Evolutionary conservation across 106 monocot genomes (phyloP), one percentile per base, ranked within the genome.

Genomic region (Cymbidium sinense): DNA sequence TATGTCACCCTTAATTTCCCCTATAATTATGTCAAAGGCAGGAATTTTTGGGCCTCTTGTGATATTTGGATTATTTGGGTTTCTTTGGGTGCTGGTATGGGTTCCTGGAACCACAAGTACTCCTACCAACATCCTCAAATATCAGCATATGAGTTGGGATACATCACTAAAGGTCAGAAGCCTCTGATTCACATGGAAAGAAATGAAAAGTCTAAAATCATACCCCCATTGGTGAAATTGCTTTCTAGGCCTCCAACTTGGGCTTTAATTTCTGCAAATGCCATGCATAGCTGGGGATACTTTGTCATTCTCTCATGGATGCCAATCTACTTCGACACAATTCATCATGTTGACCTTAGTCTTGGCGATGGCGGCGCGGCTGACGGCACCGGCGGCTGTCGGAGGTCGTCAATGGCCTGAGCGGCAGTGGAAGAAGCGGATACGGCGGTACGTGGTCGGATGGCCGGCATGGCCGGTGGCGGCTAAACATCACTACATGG

Each of bases 261-360:
- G 96, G 91, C 96, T 78, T 61, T 96, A 30, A 96, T 96, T 67
- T 93, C 85, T 70, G 96, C 96, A 73, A 96, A 96, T 89, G 85
- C 96, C 18, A 96, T 96, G 96, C 96, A 96, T 73, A 93, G 91
- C 82, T 96, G 96, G 93, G 96, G 96, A 25, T 96, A 89, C 79
- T 96, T 96, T 79, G 91, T 96, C 23, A 93, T 93, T 58, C 96
- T 96, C 78, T 91, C 96, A 6, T 96, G 96, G 96, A 96, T 93
- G 96, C 96, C 96, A 29, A 73, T 93, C 19, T 96, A 96, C 81
- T 96, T 96, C 81, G 93, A 96, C 50, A 96, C 85, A 93, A 89
- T 96, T 77, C 93, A 88, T 81, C 84, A 51, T 75, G 93, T 96
- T 65, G 89, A 96, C 77, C 87, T 96, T 34, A n/a, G n/a, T n/a